Evolutionary conservation across 2,329 filamentous ascomycete species (phyloP).

Genomic region (Pyrenophora seminiperda): DNA sequence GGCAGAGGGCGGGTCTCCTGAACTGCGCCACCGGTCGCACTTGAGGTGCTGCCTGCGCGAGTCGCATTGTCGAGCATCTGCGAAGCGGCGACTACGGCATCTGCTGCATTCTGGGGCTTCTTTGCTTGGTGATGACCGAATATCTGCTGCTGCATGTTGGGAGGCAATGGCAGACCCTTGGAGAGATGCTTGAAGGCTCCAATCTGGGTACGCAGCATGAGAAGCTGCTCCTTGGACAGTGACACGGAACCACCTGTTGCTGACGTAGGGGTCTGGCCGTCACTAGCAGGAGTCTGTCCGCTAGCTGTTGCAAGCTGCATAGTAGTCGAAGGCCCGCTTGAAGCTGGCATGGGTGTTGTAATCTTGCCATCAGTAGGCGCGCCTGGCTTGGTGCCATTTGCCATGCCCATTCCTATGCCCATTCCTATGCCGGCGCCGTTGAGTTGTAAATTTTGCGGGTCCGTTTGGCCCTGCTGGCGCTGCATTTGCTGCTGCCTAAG

Average conservation of each 20-base stretch:
- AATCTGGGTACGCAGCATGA: slow-evolving; percentile 82
- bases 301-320: slow-evolving; percentile 33
- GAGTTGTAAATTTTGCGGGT: slow-evolving; percentile 56
- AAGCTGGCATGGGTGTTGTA: slow-evolving; percentile 23
- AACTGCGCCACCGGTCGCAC: slow-evolving; percentile 50
- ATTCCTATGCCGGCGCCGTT: slow-evolving; percentile 50
- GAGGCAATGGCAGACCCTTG: slow-evolving; percentile 82
- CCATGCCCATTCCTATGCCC: slow-evolving; percentile 14
- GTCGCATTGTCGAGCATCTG: slow-evolving; percentile 60
- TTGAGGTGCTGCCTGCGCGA: slow-evolving; percentile 42
- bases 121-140: slow-evolving; percentile 72
- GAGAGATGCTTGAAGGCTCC: slow-evolving; percentile 87
- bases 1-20: slow-evolving; percentile 34
- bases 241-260: slow-evolving; percentile 29
- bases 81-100: slow-evolving; percentile 51
- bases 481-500: slow-evolving; percentile 54
- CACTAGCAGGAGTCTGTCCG: slow-evolving; percentile 44
- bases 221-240: slow-evolving; percentile 70
- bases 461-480: slow-evolving; percentile 60
- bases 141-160: slow-evolving; percentile 78
- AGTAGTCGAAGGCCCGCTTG: slow-evolving; percentile 30
- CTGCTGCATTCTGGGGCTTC: slow-evolving; percentile 49
- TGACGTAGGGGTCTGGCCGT: slow-evolving; percentile 45
- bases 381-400: slow-evolving; percentile 56
- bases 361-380: slow-evolving; percentile 31